Evolutionary conservation across 83 land plant genomes (phyloP).

Genomic region (Diphasiastrum complanatum): DNA sequence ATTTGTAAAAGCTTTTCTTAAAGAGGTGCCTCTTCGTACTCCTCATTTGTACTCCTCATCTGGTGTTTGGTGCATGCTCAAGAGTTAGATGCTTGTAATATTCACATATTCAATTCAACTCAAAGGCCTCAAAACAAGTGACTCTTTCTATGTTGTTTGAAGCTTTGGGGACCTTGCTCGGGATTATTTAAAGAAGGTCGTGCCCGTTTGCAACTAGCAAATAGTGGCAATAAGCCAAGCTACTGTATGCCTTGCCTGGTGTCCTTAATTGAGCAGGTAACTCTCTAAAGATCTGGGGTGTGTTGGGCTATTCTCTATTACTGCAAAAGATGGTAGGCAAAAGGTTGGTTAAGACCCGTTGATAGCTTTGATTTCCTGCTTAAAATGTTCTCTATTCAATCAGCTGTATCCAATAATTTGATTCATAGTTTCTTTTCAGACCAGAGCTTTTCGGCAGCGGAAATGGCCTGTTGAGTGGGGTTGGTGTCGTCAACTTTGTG

Average conservation of each 20-base stretch:
- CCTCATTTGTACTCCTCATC: not conserved
- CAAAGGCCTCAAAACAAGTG: not conserved
- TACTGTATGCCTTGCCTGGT: constrained; percentile 70
- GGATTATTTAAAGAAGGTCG: constrained; percentile 37
- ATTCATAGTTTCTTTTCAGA: constrained; percentile 24
- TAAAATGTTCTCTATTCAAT: not conserved
- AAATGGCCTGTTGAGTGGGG: constrained; percentile 87
- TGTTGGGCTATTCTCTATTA: not conserved
- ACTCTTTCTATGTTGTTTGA: no score
- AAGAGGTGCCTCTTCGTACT: not conserved
- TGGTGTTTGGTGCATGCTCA: not conserved
- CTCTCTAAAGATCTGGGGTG: not conserved
- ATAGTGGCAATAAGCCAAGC: constrained; percentile 26
- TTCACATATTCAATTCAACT: not conserved
- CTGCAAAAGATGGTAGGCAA: no score
- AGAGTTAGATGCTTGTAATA: not conserved
- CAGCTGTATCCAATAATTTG: not conserved
- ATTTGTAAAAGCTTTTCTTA: not conserved
- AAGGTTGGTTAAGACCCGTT: no score
- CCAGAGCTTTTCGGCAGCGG: constrained; percentile 48
- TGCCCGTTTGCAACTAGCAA: constrained; percentile 21
- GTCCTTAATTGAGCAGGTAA: constrained; percentile 77
- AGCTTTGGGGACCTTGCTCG: constrained; percentile 47
- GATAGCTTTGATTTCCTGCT: not conserved
- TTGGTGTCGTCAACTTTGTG: constrained; percentile 69